Base-by-base conservation (phyloP, 306 rosid genomes). In the Dalbergia cochinchinensis region DNA sequence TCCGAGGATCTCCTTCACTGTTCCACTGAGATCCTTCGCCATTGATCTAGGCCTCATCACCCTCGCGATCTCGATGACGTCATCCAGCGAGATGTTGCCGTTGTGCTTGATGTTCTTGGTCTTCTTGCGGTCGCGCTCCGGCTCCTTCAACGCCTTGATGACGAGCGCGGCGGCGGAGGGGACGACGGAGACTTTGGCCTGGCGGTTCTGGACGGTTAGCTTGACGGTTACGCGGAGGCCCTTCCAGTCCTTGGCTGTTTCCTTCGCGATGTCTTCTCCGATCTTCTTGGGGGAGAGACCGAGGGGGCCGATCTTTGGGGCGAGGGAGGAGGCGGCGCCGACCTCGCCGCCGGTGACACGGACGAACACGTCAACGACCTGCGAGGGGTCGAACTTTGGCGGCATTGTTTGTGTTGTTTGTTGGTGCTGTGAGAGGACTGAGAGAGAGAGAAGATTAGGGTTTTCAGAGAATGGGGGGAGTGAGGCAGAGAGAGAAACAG, bases 191-290 rank as follows among this genome's bases (percentile, higher is more conserved):
- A 94, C 97, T 82, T 94, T 92, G 0, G 98, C 98, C 85, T 92
- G 96, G 61, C 98, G 97, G 64, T 94, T 92, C 87, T 94, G 98
- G 2, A 94, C 98, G 1, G 98, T 94, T 18, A 94, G 96, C 84
- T 94, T 92, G 15, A 94, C 98, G 7, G 98, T 94, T 1, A 94
- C 98, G 0, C 98, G 74, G 2, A 94, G 88, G 0, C 98, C 98
- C 89, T 94, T 94, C 98, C 98, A 94, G 78, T 94, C 98, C 85
- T 94, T 94, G 0, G 98, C 98, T 0, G 98, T 94, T 69, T 94
- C 98, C 79, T 94, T 94, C 4, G 98, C 98, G 8, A 94, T 94
- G 73, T 94, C 98, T 82, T 94, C 98, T 82, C 98, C 98, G 73
- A 94, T 90, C 89, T 94, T 94, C 82, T 94, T 94, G 0, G 98